phyloP scores from a whole-genome alignment of 768 basidiomycete genomes.

The Suillus discolor region DNA sequence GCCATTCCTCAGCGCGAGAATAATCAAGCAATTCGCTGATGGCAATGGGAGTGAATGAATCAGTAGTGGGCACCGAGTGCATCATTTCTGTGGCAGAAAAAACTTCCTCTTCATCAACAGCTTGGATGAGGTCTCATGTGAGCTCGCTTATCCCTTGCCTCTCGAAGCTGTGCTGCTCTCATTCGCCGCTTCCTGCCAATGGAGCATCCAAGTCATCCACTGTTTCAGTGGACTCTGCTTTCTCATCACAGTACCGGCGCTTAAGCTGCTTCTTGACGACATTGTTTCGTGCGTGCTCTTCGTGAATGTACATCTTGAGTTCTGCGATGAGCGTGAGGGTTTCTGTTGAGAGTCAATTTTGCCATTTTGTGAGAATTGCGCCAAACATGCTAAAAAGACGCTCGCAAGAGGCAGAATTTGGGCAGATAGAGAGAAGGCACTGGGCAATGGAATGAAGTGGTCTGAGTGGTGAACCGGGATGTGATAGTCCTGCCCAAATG shows the following conservation, averaged over 20 bases:
- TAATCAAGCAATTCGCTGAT: no score
- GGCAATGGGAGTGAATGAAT: no score
- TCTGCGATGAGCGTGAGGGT: not conserved
- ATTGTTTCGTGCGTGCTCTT: not conserved
- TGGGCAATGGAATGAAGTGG: conserved; percentile 9
- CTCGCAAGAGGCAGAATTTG: conserved; percentile 22
- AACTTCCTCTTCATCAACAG: not conserved
- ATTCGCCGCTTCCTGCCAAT: not conserved
- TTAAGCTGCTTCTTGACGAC: not conserved
- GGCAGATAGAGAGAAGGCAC: conserved; percentile 14
- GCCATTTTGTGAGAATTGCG: conserved; percentile 14
- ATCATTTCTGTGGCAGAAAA: not conserved
- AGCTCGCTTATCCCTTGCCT: not conserved
- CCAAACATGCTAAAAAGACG: conserved; percentile 21
- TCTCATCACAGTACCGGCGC: no score
- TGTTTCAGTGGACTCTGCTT: not conserved
- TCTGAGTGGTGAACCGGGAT: not conserved
- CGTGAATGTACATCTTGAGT: not conserved
- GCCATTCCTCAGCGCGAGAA: no score
- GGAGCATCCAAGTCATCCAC: not conserved
- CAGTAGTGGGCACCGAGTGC: no score
- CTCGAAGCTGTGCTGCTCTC: not conserved
- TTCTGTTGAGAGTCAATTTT: not conserved
- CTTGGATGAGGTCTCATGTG: not conserved
- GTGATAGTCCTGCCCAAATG: not conserved